phyloP scores from a whole-genome alignment of 2,329 filamentous ascomycete genomes.

The Orbilia javanica region DNA sequence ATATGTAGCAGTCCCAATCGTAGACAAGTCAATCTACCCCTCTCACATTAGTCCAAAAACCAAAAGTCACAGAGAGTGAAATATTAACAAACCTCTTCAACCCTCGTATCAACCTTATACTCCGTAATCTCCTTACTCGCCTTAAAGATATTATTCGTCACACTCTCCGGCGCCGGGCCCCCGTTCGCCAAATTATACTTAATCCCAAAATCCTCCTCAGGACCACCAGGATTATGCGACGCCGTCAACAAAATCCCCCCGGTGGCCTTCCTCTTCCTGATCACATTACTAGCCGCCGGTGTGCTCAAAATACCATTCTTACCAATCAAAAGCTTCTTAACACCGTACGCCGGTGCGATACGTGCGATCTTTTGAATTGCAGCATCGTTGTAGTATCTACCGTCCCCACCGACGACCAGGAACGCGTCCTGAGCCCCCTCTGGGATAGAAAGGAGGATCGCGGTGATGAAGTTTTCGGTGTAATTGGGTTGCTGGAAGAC shows the following conservation, averaged over 20 bases:
- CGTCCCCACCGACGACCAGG: conserved; percentile 97
- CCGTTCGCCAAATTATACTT: conserved; percentile 99
- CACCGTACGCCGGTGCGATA: conserved; percentile 95
- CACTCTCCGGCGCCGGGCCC: conserved; percentile 91
- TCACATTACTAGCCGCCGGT: conserved; percentile 94
- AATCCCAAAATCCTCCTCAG: conserved; percentile 96
- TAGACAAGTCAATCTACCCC: conserved; percentile 74
- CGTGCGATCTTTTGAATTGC: conserved; percentile 97
- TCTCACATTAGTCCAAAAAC: background rate
- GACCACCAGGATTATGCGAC: conserved; percentile 97
- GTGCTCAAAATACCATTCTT: conserved; percentile 97
- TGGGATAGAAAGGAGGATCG: conserved; percentile 94
- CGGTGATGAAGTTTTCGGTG: conserved; percentile 93
- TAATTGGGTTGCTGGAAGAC: conserved; percentile 97
- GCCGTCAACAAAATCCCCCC: conserved; percentile 97
- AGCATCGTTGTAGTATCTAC: conserved; percentile 96
- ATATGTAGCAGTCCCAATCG: conserved; percentile 85
- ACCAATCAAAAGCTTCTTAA: conserved; percentile 98
- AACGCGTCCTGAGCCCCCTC: conserved; percentile 89
- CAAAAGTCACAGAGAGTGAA: background rate
- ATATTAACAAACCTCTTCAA: conserved; percentile 75
- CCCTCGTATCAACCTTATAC: conserved; percentile 86
- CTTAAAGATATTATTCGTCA: conserved; percentile 98
- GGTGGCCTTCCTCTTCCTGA: conserved; percentile 92
- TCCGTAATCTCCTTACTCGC: conserved; percentile 87